phyloP scores from a whole-genome alignment of 148 eudicot genomes.

The Camellia granthamiana region DNA sequence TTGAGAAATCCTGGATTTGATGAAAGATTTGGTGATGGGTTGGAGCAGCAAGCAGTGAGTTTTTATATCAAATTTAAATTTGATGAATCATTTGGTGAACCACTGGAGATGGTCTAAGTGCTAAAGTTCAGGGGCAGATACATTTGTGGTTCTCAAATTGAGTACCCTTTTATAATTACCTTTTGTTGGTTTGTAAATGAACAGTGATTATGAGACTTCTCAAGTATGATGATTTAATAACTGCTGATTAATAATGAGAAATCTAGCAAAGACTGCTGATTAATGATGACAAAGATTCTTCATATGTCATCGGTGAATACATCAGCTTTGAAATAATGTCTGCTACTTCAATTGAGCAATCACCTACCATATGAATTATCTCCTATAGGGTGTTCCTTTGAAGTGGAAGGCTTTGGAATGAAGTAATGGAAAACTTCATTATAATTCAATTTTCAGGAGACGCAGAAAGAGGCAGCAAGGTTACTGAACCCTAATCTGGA shows the following conservation, averaged over 20 bases:
- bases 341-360: background rate
- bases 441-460: background rate
- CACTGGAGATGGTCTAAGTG: background rate
- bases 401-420: conserved; percentile 1
- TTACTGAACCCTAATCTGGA: no score
- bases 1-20: no score
- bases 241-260: background rate
- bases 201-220: background rate
- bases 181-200: background rate
- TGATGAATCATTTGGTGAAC: no score
- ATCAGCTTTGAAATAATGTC: background rate
- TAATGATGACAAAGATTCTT: background rate
- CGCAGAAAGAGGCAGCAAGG: no score
- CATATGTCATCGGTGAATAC: background rate
- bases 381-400: background rate
- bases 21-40: no score
- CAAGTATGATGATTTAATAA: background rate
- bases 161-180: background rate
- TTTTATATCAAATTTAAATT: no score
- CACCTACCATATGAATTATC: background rate
- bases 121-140: background rate
- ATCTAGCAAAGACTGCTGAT: background rate
- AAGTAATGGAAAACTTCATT: background rate
- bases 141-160: background rate
- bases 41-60: no score